These are phyloP conservation scores for Wickerhamiella sergipiensis DNA, from an alignment of 805 yeast genomes.

Conservation along the genomic window DNA sequence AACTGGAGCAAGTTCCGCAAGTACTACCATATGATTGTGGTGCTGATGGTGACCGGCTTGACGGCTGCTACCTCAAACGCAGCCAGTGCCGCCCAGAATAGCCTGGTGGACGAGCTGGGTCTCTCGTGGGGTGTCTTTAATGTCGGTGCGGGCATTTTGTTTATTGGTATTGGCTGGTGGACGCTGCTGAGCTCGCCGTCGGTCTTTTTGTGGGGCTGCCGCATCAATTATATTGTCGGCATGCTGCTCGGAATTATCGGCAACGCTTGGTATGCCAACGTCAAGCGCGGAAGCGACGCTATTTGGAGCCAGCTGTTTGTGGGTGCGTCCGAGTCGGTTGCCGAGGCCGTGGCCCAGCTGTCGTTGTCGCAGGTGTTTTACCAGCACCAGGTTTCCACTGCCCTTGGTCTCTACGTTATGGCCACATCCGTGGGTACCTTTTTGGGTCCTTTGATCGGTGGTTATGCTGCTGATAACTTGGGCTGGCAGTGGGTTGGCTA, in stretches of 20 bases:
- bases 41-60: constrained; percentile 31
- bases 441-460: constrained; percentile 67
- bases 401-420: constrained; percentile 58
- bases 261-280: constrained; percentile 53
- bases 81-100: constrained; percentile 60
- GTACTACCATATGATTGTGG: constrained; percentile 29
- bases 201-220: constrained; percentile 55
- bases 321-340: constrained; percentile 74
- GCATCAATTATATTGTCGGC: constrained; percentile 44
- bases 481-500: constrained; percentile 76
- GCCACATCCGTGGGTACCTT: constrained; percentile 68
- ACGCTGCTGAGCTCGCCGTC: constrained; percentile 54
- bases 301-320: constrained; percentile 69
- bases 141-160: constrained; percentile 69
- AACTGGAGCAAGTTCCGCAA: constrained; percentile 45
- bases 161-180: constrained; percentile 53
- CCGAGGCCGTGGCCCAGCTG: constrained; percentile 61
- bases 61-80: constrained; percentile 49
- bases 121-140: constrained; percentile 58
- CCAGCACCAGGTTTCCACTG: constrained; percentile 63
- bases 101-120: constrained; percentile 45
- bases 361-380: constrained; percentile 55
- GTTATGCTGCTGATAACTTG: constrained; percentile 45
- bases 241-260: constrained; percentile 48
- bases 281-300: constrained; percentile 43